Percentiles rank a stretch among this genome's conserved stretches.
These are phyloP conservation scores for Pleurotus giganteus DNA, from an alignment of 768 basidiomycete species.

Conservation along the genomic window DNA sequence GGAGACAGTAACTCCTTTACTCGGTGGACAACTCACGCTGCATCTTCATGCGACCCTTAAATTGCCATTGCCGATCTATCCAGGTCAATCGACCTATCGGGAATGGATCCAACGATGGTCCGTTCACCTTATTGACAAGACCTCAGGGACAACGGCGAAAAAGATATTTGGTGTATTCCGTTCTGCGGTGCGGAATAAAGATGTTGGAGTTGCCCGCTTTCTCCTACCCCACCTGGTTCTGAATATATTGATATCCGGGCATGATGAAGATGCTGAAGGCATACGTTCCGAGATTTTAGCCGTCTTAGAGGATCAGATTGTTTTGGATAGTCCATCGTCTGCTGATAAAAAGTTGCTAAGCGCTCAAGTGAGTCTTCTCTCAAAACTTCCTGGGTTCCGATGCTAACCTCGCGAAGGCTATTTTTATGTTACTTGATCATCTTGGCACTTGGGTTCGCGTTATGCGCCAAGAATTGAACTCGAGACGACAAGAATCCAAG, in stretches of 20 bases:
- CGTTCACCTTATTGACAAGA: conserved; percentile 68
- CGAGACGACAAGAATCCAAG: conserved; percentile 49
- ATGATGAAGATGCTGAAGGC: conserved; percentile 53
- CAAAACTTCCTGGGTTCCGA: background rate
- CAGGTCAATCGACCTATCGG: conserved; percentile 73
- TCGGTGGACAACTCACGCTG: conserved; percentile 65
- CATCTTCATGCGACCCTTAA: conserved; percentile 37
- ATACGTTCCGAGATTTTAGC: conserved; percentile 76
- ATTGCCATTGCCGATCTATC: conserved; percentile 75
- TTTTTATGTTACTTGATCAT: conserved; percentile 95
- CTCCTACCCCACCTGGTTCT: conserved; percentile 90
- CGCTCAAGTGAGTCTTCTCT: conserved; percentile 74
- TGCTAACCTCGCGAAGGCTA: conserved; percentile 51
- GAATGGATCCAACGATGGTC: conserved; percentile 97
- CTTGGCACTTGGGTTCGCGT: conserved; percentile 86
- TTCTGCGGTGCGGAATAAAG: conserved; percentile 77
- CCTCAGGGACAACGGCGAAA: conserved; percentile 54
- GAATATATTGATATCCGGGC: conserved; percentile 77
- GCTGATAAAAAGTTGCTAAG: conserved; percentile 84
- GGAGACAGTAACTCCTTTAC: conserved; percentile 82
- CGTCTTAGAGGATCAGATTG: conserved; percentile 87
- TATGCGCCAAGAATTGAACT: conserved; percentile 61
- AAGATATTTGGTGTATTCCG: conserved; percentile 78
- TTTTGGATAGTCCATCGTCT: conserved; percentile 51
- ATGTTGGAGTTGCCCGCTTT: conserved; percentile 91